These are phyloP conservation scores for Graphiopsis chlorocephala DNA, from an alignment of 2,329 filamentous ascomycete species.

Conservation along the genomic window DNA sequence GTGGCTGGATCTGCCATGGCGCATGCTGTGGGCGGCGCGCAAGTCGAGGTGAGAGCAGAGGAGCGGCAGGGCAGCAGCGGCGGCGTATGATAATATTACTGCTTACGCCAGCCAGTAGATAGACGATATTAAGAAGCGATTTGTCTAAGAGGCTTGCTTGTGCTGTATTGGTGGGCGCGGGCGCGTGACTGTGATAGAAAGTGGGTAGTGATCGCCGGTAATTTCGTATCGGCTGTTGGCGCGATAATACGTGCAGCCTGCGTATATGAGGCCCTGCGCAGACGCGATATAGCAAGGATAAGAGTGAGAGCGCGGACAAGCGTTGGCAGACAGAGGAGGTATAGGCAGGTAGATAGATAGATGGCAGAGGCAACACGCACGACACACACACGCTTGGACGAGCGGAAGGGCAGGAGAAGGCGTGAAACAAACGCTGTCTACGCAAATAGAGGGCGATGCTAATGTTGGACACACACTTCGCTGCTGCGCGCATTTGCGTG, in stretches of 20 bases:
- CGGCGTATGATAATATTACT: not conserved
- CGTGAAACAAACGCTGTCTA: slow-evolving; percentile 2
- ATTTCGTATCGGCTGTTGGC: slow-evolving; percentile 12
- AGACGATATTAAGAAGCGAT: not conserved
- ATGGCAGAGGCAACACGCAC: not conserved
- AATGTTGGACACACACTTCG: not conserved
- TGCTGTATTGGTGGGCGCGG: not conserved
- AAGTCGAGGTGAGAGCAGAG: not conserved
- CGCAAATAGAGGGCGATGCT: not conserved
- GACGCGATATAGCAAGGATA: not conserved
- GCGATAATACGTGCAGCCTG: not conserved
- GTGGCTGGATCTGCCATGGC: slow-evolving; percentile 19
- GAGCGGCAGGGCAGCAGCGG: not conserved
- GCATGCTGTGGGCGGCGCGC: not conserved
- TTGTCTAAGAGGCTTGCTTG: not conserved
- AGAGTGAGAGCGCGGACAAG: not conserved
- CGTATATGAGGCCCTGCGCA: not conserved
- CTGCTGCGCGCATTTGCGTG: not conserved
- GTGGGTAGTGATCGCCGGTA: slow-evolving; percentile 14
- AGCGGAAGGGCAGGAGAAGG: not conserved
- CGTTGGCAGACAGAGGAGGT: not conserved
- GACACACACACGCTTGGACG: not conserved
- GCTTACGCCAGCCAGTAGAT: not conserved
- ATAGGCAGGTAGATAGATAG: not conserved
- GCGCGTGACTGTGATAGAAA: slow-evolving; percentile 11